Conservation (phyloP, 192 early-diverging fungal genomes). For the Thoreauomyces humboldtii region DNA sequence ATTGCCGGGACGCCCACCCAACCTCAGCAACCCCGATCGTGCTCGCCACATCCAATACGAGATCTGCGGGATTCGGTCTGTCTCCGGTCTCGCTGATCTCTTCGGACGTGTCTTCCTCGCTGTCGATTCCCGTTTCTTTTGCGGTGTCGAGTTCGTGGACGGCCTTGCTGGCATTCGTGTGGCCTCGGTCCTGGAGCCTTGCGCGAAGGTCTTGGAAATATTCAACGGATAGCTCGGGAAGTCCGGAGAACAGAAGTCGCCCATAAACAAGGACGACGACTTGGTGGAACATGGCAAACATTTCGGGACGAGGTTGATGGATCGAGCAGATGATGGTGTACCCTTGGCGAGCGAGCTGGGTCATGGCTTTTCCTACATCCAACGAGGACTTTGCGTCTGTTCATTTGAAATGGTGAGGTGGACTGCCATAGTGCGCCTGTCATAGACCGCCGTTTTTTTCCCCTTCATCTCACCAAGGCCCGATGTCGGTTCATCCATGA, state of each 20-base stretch:
- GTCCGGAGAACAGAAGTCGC: constrained; percentile 14
- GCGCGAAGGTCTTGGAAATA: constrained; percentile 6
- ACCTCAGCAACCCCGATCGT: constrained; percentile 2
- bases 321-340: constrained; percentile 60
- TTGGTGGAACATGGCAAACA: constrained; percentile 82
- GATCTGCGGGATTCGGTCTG: constrained; percentile 25
- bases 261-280: constrained; percentile 59
- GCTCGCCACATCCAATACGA: constrained; percentile 28
- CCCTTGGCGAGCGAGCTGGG: constrained; percentile 37
- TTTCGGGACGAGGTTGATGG: constrained; percentile 79
- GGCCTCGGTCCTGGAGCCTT: neutral
- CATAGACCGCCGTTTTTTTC: neutral
- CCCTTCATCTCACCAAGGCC: neutral
- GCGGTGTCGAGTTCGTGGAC: neutral
- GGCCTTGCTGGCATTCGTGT: neutral
- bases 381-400: constrained; percentile 18
- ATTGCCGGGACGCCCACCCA: constrained; percentile 4
- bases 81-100: neutral
- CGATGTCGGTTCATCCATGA: constrained; percentile 27
- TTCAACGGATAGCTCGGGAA: neutral
- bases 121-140: no score
- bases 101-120: neutral
- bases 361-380: constrained; percentile 16
- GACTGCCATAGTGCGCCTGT: no score
- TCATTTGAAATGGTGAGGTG: neutral